Evolutionary conservation across 2,329 filamentous ascomycete genomes (phyloP).

Genomic region (Aspergillus fumigatiaffinis): DNA sequence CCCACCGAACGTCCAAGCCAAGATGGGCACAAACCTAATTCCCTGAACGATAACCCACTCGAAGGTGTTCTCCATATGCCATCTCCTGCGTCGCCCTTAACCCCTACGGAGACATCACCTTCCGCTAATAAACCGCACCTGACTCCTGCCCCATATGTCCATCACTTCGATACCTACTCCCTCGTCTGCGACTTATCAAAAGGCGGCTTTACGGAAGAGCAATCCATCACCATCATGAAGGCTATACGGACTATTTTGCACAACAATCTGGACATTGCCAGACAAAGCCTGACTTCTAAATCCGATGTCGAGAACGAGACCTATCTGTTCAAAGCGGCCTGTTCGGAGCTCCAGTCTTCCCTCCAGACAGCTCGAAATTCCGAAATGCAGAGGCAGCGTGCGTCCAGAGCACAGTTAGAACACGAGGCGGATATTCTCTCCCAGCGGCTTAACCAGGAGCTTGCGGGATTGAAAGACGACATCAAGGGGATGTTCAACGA

Average conservation of each 20-base stretch:
- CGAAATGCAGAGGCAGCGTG: slow-evolving; percentile 75
- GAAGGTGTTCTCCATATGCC: slow-evolving; percentile 43
- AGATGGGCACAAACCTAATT: not conserved
- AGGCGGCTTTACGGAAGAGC: slow-evolving; percentile 67
- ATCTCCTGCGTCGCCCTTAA: slow-evolving; percentile 33
- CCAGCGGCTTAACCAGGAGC: slow-evolving; percentile 80
- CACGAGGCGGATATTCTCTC: slow-evolving; percentile 92
- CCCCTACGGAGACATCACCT: slow-evolving; percentile 21
- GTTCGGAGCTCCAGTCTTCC: slow-evolving; percentile 85
- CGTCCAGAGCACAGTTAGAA: slow-evolving; percentile 79
- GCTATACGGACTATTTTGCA: slow-evolving; percentile 73
- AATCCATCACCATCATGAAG: slow-evolving; percentile 89
- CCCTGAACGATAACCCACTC: slow-evolving; percentile 24
- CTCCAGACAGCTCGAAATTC: slow-evolving; percentile 72
- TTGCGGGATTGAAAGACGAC: slow-evolving; percentile 76
- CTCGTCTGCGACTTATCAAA: slow-evolving; percentile 74
- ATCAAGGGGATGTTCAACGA: slow-evolving; percentile 97
- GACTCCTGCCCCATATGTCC: slow-evolving; percentile 73
- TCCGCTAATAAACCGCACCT: slow-evolving; percentile 53
- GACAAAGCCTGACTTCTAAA: slow-evolving; percentile 77
- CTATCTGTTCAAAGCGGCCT: slow-evolving; percentile 91
- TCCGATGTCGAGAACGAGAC: slow-evolving; percentile 91
- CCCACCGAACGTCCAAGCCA: slow-evolving; percentile 14
- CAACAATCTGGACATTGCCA: slow-evolving; percentile 75
- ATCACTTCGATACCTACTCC: slow-evolving; percentile 94